Percentiles rank a stretch among this genome's conserved stretches.
Evolutionary conservation across 164 flowering plant species (phyloP).

Genomic region (Magnolia changhungtana): DNA sequence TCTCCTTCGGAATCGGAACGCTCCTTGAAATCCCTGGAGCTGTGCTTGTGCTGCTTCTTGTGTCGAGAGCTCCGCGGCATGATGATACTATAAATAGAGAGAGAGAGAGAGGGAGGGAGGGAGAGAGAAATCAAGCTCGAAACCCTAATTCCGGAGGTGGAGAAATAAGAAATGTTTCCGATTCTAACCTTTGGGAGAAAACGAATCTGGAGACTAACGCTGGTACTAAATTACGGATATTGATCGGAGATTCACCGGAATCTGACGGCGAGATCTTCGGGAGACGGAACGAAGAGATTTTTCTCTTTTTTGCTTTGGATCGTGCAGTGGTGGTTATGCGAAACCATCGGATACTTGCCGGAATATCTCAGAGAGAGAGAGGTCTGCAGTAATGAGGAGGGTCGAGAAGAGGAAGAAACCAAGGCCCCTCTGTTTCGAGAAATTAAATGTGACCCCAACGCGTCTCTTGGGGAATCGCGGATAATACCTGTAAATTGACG

Average conservation of each 20-base stretch:
- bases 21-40: conserved; percentile 37
- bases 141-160: not conserved
- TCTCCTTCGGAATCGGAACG: conserved; percentile 28
- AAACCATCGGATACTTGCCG: not conserved
- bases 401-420: not conserved
- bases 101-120: not conserved
- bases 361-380: not conserved
- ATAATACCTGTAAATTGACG: not conserved
- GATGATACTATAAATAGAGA: conserved; percentile 1
- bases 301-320: not conserved
- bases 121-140: not conserved
- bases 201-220: not conserved
- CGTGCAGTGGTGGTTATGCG: not conserved
- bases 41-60: conserved; percentile 57
- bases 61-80: conserved; percentile 71
- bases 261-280: not conserved
- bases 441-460: not conserved
- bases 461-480: not conserved
- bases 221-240: not conserved
- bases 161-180: not conserved
- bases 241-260: not conserved
- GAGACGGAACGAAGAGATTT: not conserved
- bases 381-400: not conserved
- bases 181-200: not conserved
- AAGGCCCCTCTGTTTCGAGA: not conserved